Conservation (phyloP, 805 yeast species). For the Zygoascus ofunaensis region DNA sequence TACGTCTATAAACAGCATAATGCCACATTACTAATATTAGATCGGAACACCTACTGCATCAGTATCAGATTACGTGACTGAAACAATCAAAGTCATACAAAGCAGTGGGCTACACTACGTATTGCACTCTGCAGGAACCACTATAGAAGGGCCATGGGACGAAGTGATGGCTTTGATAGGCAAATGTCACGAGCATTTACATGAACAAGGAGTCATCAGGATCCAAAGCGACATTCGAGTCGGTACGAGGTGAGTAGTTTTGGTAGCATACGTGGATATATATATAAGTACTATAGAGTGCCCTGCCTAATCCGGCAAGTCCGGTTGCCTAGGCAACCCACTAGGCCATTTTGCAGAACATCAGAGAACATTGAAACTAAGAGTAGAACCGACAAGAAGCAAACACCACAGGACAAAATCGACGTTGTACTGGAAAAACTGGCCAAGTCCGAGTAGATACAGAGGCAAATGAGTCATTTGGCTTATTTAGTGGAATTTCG, state of each 20-base stretch:
- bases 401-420: conserved; percentile 64
- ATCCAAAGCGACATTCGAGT: conserved; percentile 81
- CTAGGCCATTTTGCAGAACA: too few species aligned
- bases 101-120: conserved; percentile 55
- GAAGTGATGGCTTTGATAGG: conserved; percentile 77
- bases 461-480: too few species aligned
- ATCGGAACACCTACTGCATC: conserved; percentile 74
- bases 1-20: too few species aligned
- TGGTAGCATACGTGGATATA: background rate
- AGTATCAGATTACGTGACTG: conserved; percentile 71
- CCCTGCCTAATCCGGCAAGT: too few species aligned
- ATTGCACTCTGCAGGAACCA: conserved; percentile 87
- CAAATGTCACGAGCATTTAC: conserved; percentile 62
- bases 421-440: conserved; percentile 38
- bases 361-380: too few species aligned
- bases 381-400: conserved; percentile 55
- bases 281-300: background rate
- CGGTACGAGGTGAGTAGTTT: conserved; percentile 47
- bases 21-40: conserved; percentile 25
- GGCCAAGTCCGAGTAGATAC: too few species aligned
- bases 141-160: conserved; percentile 88
- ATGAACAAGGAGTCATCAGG: conserved; percentile 61
- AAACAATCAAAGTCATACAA: conserved; percentile 55
- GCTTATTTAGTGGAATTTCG: too few species aligned
- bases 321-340: too few species aligned